Percentiles rank a stretch among this genome's conserved stretches.
phyloP scores from a whole-genome alignment of 305 asterid genomes.

The Fraxinus platypoda region DNA sequence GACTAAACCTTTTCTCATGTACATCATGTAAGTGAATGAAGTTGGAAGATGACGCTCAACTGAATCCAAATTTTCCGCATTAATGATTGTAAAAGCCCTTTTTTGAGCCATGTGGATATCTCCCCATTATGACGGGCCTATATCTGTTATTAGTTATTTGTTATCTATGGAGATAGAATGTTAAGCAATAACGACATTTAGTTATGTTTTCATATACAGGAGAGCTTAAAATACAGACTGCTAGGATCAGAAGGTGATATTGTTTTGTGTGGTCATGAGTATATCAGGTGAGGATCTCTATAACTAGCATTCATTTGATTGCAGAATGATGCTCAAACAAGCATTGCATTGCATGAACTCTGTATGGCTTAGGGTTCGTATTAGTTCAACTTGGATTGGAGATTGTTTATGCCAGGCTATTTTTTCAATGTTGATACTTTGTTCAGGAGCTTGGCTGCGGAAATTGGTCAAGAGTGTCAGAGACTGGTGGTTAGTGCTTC shows the following conservation, averaged over 20 bases:
- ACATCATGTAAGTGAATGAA: background rate
- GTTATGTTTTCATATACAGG: slow-evolving; percentile 48
- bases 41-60: background rate
- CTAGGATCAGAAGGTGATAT: slow-evolving; percentile 91
- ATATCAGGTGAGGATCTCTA: slow-evolving; percentile 66
- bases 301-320: background rate
- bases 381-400: background rate
- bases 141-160: background rate
- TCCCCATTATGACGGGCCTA: background rate
- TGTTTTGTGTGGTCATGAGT: slow-evolving; percentile 99
- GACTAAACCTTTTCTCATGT: background rate
- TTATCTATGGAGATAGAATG: background rate
- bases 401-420: background rate
- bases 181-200: background rate
- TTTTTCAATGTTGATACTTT: slow-evolving; percentile 5
- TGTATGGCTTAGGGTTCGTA: background rate
- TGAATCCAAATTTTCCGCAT: background rate
- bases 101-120: background rate
- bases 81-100: background rate
- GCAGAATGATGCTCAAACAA: background rate
- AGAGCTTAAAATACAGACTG: slow-evolving; percentile 88
- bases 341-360: background rate
- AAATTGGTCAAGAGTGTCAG: slow-evolving; percentile 76
- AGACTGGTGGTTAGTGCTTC: slow-evolving; percentile 68
- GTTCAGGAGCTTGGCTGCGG: slow-evolving; percentile 93